Conservation (phyloP, 164 flowering plant genomes). For the Kingdonia uniflora region DNA sequence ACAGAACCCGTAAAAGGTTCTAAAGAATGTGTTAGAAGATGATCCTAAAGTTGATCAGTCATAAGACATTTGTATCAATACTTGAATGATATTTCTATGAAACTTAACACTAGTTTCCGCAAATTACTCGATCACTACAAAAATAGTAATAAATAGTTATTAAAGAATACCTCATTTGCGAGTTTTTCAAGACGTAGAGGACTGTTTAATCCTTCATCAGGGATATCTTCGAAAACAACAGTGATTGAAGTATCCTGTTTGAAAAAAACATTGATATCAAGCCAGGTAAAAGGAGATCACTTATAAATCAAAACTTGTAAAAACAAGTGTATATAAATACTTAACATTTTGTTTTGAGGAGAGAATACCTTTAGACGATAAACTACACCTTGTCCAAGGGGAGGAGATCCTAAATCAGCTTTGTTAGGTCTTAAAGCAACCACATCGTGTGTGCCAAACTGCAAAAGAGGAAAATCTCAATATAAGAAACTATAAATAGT, state of each 20-base stretch:
- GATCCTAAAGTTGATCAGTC: no score
- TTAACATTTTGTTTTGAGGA: no score
- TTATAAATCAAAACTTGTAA: neutral
- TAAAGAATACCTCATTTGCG: slow-evolving; percentile 74
- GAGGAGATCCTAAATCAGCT: slow-evolving; percentile 76
- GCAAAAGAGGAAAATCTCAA: slow-evolving; percentile 14
- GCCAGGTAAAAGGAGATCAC: neutral
- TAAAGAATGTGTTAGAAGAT: no score
- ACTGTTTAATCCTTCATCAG: slow-evolving; percentile 87
- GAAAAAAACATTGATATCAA: slow-evolving; percentile 6
- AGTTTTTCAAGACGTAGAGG: slow-evolving; percentile 88
- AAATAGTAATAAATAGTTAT: no score
- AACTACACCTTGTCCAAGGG: slow-evolving; percentile 97
- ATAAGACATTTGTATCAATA: no score
- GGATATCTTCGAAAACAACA: slow-evolving; percentile 93
- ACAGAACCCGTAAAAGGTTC: neutral
- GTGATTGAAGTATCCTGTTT: slow-evolving; percentile 83
- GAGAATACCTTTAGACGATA: slow-evolving; percentile 78
- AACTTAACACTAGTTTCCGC: no score
- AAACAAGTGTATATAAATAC: no score
- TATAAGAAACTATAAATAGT: neutral
- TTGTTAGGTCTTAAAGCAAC: slow-evolving; percentile 85
- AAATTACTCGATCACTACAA: no score
- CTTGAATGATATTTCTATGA: no score
- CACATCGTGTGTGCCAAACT: slow-evolving; percentile 96